Conservation (phyloP, 352 stramenopile species). For the Phytophthora ramorum region DNA sequence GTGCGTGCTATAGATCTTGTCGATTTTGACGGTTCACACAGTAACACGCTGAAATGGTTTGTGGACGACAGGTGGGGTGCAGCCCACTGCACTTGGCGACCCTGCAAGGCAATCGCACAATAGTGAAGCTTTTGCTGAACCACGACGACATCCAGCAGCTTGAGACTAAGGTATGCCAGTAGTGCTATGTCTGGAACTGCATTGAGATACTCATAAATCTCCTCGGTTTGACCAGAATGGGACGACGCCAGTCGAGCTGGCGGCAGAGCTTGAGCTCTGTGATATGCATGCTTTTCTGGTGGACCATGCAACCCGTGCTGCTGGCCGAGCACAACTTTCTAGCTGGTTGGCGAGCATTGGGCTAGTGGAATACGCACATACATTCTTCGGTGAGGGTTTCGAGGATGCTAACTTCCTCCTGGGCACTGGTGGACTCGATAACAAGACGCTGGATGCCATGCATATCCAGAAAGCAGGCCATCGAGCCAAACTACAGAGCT, state of each 20-base stretch:
- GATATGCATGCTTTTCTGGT: conserved; percentile 47
- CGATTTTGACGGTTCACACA: neutral
- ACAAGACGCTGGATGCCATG: conserved; percentile 64
- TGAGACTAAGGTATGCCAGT: conserved; percentile 48
- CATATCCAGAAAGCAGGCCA: conserved; percentile 75
- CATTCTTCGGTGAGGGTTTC: conserved; percentile 63
- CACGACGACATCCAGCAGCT: conserved; percentile 42
- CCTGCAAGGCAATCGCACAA: conserved; percentile 47
- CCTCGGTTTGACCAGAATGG: conserved; percentile 39
- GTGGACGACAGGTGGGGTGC: conserved; percentile 45
- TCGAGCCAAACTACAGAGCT: conserved; percentile 63
- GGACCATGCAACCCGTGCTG: conserved; percentile 41
- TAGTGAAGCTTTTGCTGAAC: conserved; percentile 65
- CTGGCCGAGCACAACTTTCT: conserved; percentile 43
- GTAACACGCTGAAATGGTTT: neutral
- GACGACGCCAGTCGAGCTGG: conserved; percentile 66
- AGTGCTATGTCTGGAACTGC: neutral
- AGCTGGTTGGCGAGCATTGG: conserved; percentile 80
- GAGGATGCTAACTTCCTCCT: conserved; percentile 76
- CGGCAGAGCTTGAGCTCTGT: conserved; percentile 43
- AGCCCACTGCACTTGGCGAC: conserved; percentile 74
- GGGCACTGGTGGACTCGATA: conserved; percentile 43
- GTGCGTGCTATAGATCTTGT: conserved; percentile 16
- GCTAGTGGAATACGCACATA: conserved; percentile 62
- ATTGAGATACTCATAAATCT: conserved; percentile 1